These are phyloP conservation scores for Paramecium primaurelia DNA, from an alignment of 73 alveolate species.

Conservation along the genomic window DNA sequence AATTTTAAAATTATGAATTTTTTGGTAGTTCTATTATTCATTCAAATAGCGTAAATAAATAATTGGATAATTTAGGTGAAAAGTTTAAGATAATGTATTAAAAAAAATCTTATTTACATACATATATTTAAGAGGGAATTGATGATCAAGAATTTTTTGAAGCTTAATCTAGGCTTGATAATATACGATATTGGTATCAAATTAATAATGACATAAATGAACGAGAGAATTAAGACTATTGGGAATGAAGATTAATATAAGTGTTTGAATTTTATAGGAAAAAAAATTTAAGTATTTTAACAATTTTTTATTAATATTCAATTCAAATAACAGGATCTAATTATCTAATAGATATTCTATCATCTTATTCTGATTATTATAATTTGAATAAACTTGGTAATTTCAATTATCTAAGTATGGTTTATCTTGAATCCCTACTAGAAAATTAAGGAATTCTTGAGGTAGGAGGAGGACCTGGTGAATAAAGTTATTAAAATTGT, in stretches of 20 bases:
- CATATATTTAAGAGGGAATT: background rate
- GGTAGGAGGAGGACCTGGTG: background rate
- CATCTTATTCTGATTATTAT: background rate
- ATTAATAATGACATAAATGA: background rate
- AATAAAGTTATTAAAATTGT: background rate
- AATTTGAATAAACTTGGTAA: background rate
- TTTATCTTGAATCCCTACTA: conserved; percentile 5
- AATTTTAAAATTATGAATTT: background rate
- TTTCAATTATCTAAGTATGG: background rate
- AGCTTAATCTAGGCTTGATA: background rate
- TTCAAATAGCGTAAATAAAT: background rate
- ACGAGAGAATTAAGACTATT: background rate
- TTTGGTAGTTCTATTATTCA: background rate
- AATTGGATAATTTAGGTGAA: background rate
- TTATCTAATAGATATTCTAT: background rate
- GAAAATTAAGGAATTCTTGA: conserved; percentile 11
- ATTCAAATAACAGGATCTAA: background rate
- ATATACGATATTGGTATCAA: background rate
- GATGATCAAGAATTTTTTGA: background rate
- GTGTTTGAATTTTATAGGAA: background rate
- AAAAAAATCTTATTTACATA: background rate
- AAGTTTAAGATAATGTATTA: background rate
- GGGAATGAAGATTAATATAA: background rate
- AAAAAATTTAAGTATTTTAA: background rate
- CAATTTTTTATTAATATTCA: background rate